These are phyloP conservation scores for Candida easanensis DNA, from an alignment of 805 yeast species.

Conservation along the genomic window DNA sequence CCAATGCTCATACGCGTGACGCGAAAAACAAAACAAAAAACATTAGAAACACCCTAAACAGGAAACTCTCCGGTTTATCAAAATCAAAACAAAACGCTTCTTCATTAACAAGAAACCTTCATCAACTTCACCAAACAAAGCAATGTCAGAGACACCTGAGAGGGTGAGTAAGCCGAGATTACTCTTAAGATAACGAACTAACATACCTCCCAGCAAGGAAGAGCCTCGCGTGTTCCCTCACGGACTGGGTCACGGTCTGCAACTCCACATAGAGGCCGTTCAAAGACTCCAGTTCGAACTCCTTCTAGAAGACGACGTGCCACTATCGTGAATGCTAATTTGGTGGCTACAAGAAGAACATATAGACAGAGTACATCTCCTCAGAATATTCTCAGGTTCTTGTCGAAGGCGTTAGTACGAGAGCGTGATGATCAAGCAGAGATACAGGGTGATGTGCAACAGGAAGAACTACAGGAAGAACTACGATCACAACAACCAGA, in stretches of 20 bases:
- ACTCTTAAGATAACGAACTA: background rate
- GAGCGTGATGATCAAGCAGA: slow-evolving; percentile 5
- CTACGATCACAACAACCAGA: too few relatives aligned
- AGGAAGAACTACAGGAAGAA: slow-evolving; percentile 1
- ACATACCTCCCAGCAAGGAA: slow-evolving; percentile 5
- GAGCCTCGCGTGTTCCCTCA: slow-evolving; percentile 8
- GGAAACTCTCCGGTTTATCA: background rate
- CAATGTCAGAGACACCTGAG: slow-evolving; percentile 10
- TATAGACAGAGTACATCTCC: slow-evolving; percentile 22
- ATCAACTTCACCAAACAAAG: background rate
- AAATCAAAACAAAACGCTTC: slow-evolving; percentile 1
- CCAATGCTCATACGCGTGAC: too few relatives aligned
- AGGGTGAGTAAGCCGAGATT: slow-evolving; percentile 3
- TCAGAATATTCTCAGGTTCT: slow-evolving; percentile 19
- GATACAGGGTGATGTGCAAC: slow-evolving; percentile 5
- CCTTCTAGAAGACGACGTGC: slow-evolving; percentile 26
- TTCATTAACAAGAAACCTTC: background rate
- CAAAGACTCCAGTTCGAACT: slow-evolving; percentile 25
- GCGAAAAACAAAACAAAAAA: too few relatives aligned
- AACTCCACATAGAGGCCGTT: slow-evolving; percentile 17
- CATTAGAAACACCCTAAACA: background rate
- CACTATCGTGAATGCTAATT: slow-evolving; percentile 21
- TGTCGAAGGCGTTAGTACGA: slow-evolving; percentile 24
- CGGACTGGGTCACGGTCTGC: slow-evolving; percentile 8
- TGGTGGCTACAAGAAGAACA: slow-evolving; percentile 23